Conservation (phyloP, 2,329 filamentous ascomycete species). For the Onygenales sp. region DNA sequence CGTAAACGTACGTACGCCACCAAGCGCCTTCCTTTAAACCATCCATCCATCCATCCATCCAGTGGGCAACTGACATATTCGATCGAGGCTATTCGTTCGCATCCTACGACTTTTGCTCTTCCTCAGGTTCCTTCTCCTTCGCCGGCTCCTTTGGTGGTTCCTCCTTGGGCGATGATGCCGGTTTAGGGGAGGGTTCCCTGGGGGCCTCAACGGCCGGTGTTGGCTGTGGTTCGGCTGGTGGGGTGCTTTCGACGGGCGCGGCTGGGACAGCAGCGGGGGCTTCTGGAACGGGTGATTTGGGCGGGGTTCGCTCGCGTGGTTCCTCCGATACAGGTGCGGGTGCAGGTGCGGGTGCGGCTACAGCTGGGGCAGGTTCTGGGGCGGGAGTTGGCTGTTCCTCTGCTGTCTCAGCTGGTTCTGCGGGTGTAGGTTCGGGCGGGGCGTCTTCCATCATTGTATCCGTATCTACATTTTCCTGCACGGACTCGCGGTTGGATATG, state of each 20-base stretch:
- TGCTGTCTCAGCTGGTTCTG: constrained; percentile 11
- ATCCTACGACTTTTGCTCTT: neutral
- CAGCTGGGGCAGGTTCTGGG: constrained; percentile 5
- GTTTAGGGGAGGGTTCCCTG: constrained; percentile 15
- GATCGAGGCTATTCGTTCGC: neutral
- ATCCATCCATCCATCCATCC: neutral
- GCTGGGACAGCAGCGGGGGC: too few relatives aligned
- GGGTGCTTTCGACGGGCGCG: too few relatives aligned
- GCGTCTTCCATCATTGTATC: constrained; percentile 33
- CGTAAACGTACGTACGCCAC: too few relatives aligned
- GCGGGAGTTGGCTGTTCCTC: neutral
- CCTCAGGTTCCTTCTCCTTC: neutral
- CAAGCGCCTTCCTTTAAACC: neutral
- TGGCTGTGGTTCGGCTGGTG: too few relatives aligned
- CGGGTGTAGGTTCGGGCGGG: constrained; percentile 10
- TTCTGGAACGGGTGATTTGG: too few relatives aligned
- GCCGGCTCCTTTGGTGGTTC: constrained; percentile 22
- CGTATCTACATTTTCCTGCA: constrained; percentile 19
- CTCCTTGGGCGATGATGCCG: constrained; percentile 16
- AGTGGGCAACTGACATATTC: neutral
- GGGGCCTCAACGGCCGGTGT: constrained; percentile 9
- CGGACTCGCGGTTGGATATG: constrained; percentile 21
- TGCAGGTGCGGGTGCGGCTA: constrained; percentile 8
- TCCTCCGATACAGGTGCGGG: too few relatives aligned
- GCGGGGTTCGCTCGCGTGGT: too few relatives aligned